These are phyloP conservation scores for Prunus davidiana DNA, from an alignment of 306 rosid genomes.

Conservation along the genomic window DNA sequence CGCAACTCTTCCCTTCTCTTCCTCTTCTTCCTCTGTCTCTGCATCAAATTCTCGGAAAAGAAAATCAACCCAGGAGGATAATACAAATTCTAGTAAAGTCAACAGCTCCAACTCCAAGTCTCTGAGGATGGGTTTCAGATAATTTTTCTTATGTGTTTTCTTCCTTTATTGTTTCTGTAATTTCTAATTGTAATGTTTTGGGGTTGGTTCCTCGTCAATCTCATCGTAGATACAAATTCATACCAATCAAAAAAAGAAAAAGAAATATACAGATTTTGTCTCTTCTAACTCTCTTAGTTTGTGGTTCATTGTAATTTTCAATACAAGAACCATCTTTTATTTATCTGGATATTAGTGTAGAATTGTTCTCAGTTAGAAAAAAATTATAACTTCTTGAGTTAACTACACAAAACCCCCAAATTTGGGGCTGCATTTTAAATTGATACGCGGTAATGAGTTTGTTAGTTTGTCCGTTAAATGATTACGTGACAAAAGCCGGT, in stretches of 20 bases:
- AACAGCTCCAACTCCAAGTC: constrained; percentile 1
- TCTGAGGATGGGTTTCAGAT: constrained; percentile 16
- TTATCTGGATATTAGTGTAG: too few species aligned
- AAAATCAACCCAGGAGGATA: neutral
- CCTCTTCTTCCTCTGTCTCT: neutral
- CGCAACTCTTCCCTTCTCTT: neutral
- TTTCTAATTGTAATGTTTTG: neutral
- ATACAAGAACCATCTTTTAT: too few species aligned
- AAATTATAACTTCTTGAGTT: too few species aligned
- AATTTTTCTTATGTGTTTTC: neutral
- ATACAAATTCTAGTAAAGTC: neutral
- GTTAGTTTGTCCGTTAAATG: too few species aligned
- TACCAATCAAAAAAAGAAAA: neutral
- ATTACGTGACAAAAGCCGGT: too few species aligned
- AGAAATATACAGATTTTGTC: too few species aligned
- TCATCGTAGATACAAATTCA: neutral
- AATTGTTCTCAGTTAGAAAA: too few species aligned
- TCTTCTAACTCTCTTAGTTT: too few species aligned
- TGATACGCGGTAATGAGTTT: too few species aligned
- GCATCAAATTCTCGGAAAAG: neutral
- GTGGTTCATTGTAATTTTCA: too few species aligned
- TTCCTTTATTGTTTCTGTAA: neutral
- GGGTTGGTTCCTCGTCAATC: neutral
- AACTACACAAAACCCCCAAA: too few species aligned
- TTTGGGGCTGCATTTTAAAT: too few species aligned